Base-by-base conservation (phyloP, 768 basidiomycete genomes). In the Tremella yokohamensis region DNA sequence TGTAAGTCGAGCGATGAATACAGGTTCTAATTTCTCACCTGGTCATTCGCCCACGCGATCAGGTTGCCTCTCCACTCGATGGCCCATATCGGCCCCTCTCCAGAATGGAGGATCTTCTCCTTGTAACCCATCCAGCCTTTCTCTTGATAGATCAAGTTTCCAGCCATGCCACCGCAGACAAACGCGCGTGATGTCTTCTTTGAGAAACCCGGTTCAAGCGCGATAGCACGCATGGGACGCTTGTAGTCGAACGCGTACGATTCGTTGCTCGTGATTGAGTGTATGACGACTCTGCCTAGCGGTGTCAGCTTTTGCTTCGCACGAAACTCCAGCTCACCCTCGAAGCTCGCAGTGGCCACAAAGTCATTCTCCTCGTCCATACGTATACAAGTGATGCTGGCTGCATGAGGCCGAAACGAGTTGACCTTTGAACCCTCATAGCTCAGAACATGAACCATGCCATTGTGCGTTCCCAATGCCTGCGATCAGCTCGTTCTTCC, bases 91-190 rank as follows among this genome's bases (percentile, higher is more conserved):
- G 96, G 90, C 11, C 94, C 96, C 77, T 98, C 96, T 3, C 87
- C 88, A 37, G 79, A 80, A 69, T 91, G 87, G 34, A 96, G 74
- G 6, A 86, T 76, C 0, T 86, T 89, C 74, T 94, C 92, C 69
- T 89, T 96, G 68, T 96, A 89, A 0, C 94, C 92, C 1, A 97
- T 78, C 93, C 96, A 97, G 6, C 92, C 89, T 72, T 96, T 97
- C 80, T 97, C 94, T 62, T 88, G 84, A 65, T 96, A 68, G n/a
- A 89, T 80, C 24, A 99, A 79, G 19, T 82, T 84, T 3, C 96
- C 94, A 0, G 89, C 87, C 82, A 94, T 82, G 8, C 96, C 96
- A 19, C 94, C 96, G 55, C 87, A 90, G 11, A 96, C 87, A 65
- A 96, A 87, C 0, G 87, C 83, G 19, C 90, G 82, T 8, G 87